Evolutionary conservation across 2,329 filamentous ascomycete genomes (phyloP), one percentile per base, ranked within the genome.

Genomic region (Sporothrix inflata): DNA sequence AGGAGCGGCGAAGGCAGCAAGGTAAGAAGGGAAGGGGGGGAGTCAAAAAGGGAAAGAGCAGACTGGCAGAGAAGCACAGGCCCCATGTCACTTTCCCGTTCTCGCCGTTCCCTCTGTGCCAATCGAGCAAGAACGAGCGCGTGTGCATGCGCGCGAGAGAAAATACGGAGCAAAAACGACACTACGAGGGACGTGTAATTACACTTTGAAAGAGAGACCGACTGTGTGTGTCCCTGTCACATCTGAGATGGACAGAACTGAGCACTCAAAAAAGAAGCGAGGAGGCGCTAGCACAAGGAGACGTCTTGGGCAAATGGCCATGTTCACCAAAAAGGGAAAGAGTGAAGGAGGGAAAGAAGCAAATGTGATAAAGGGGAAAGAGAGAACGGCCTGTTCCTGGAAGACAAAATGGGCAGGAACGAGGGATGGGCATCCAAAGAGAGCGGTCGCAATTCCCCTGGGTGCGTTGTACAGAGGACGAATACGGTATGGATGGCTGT

Each of bases 61-160:
- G n/a, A n/a, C n/a, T n/a, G n/a, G n/a, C n/a, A 66, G 69, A 47
- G 69, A 51, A 71, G 71, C 67, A 67, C 38, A 49, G 51, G 67
- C 71, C 24, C 9, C 19, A 51, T 67, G 24, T 40, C 27, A 38
- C 45, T 30, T 38, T 21, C 45, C 12, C 40, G 7, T 7, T 49
- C 16, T 21, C 47, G 12, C 27, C 40, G 6, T 11, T 49, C 38
- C 14, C 16, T 27, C 42, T 27, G 19, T 53, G 45, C 19, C 42
- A 45, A 34, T 49, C 42, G 19, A 40, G 16, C 21, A 16, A 45
- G 21, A 21, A 24, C 45, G 30, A 19, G 42, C 63, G 42, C 34
- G 42, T 34, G 24, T 12, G 38, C 21, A 34, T 38, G 61, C 38
- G 27, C 53, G 53, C 53, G 27, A 30, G 27, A 61, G 55, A 61